Percentiles rank a stretch among this genome's conserved stretches.
phyloP scores from a whole-genome alignment of 257 asterid species.

The Solanum dulcamara region DNA sequence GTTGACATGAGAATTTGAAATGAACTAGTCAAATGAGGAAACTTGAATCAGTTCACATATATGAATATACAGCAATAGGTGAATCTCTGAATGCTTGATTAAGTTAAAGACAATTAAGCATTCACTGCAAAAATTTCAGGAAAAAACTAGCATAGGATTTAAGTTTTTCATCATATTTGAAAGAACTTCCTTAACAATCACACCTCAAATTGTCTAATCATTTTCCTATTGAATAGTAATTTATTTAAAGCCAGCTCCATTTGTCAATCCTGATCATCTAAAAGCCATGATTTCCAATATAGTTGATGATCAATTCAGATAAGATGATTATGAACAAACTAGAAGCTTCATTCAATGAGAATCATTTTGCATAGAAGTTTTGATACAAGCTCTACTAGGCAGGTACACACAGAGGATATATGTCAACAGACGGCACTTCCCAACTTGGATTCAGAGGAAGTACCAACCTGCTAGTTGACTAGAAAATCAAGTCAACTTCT shows the following conservation, averaged over 20 bases:
- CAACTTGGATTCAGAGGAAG: not conserved
- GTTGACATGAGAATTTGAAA: not conserved
- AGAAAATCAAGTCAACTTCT: not conserved
- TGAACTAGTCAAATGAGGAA: not conserved
- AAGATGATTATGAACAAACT: not conserved
- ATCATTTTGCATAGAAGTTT: not conserved
- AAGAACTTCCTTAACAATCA: not conserved
- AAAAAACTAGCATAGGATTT: not conserved
- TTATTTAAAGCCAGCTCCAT: not conserved
- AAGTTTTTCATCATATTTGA: not conserved
- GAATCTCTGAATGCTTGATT: not conserved
- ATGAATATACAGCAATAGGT: not conserved
- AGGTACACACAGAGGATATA: not conserved
- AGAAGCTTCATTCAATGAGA: not conserved
- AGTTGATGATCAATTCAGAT: not conserved
- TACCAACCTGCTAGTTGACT: not conserved
- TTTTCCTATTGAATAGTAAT: not conserved
- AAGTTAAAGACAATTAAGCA: not conserved
- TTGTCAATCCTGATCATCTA: not conserved
- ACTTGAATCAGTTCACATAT: not conserved
- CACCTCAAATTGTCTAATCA: not conserved
- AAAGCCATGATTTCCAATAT: not conserved
- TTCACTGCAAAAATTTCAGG: not conserved
- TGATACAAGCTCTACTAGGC: not conserved
- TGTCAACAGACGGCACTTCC: not conserved